Conservation (phyloP, 2,329 filamentous ascomycete genomes). For the Didymella glomerata region DNA sequence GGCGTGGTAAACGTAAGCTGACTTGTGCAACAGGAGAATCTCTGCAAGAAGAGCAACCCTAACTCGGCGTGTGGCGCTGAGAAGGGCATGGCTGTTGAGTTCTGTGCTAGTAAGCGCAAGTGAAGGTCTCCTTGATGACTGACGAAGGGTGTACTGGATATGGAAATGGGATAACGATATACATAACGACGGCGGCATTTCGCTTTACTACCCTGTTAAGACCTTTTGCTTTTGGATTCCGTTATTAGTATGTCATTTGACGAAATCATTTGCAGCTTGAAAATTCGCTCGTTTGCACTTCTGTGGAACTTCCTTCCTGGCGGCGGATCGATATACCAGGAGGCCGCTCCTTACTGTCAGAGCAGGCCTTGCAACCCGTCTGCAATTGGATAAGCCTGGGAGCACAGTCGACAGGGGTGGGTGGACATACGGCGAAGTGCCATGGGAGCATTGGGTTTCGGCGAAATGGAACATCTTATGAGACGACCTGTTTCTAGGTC, state of each 20-base stretch:
- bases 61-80: constrained; percentile 17
- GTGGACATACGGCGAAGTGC: no score
- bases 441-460: no score
- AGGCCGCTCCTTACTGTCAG: no score
- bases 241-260: neutral
- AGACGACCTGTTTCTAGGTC: no score
- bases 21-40: constrained; percentile 24
- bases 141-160: neutral
- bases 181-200: neutral
- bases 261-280: neutral
- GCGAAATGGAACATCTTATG: no score
- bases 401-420: no score
- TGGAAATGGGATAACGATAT: neutral
- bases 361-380: no score
- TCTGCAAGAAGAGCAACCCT: constrained; percentile 30
- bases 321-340: no score
- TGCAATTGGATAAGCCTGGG: no score
- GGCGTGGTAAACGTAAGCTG: constrained; percentile 1
- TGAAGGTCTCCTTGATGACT: neutral
- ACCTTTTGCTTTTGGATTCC: neutral
- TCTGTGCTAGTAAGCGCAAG: constrained; percentile 28
- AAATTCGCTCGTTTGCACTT: no score
- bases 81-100: constrained; percentile 29
- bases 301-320: no score
- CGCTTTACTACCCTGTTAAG: neutral